These are phyloP conservation scores for Monosporascus sp. DNA, from an alignment of 2,329 filamentous ascomycete genomes.

Conservation along the genomic window DNA sequence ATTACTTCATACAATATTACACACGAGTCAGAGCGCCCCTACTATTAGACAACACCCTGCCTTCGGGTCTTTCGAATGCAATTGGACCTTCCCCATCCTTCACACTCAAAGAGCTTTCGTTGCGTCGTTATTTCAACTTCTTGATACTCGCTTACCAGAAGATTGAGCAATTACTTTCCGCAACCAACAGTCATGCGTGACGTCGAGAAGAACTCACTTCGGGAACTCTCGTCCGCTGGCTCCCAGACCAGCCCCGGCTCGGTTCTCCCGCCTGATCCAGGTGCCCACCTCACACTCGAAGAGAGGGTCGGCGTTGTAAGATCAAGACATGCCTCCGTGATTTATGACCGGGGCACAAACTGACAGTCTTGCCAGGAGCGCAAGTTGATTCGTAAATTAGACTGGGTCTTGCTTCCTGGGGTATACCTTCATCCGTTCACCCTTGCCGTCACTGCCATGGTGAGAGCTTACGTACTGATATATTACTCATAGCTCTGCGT, in stretches of 20 bases:
- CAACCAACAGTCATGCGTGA: constrained; percentile 20
- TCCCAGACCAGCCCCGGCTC: constrained; percentile 5
- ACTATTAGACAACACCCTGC: no score
- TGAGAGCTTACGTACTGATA: background rate
- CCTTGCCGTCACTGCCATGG: background rate
- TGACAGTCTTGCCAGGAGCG: constrained; percentile 22
- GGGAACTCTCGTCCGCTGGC: constrained; percentile 17
- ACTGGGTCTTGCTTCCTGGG: constrained; percentile 30
- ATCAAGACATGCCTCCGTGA: background rate
- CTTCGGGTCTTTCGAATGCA: no score
- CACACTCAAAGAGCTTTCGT: no score
- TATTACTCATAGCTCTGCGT: constrained; percentile 49
- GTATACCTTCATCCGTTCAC: constrained; percentile 25
- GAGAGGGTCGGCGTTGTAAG: constrained; percentile 50
- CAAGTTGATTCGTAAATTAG: constrained; percentile 27
- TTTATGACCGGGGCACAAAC: background rate
- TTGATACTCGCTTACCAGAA: background rate
- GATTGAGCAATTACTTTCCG: background rate
- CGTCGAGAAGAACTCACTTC: constrained; percentile 20
- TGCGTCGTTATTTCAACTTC: background rate
- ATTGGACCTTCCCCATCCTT: no score
- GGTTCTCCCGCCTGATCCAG: constrained; percentile 41
- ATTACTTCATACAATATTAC: no score
- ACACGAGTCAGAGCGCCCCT: no score
- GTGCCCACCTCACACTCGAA: constrained; percentile 50